These are phyloP conservation scores for Hsuehochloa calcarea DNA, from an alignment of 176 grass and related monocot species.

Conservation along the genomic window DNA sequence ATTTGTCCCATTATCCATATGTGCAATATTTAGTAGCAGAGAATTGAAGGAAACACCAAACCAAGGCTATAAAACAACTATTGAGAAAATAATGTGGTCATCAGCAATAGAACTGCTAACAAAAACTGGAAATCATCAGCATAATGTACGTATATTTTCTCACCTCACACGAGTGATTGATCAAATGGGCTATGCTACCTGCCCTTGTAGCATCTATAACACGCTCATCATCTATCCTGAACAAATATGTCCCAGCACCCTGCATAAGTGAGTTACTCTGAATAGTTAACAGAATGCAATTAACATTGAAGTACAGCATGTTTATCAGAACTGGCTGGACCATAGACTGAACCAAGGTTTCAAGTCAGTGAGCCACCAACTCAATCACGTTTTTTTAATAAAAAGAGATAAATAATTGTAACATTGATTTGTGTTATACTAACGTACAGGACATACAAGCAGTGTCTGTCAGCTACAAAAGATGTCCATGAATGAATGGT, in stretches of 20 bases:
- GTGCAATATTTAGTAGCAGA: not conserved
- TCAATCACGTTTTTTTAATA: not conserved
- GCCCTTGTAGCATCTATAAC: constrained; percentile 92
- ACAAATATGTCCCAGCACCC: constrained; percentile 99
- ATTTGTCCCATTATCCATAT: not conserved
- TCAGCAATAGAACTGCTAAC: constrained; percentile 13
- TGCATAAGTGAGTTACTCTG: constrained; percentile 40
- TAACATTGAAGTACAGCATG: constrained; percentile 13
- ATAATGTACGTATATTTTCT: constrained; percentile 35
- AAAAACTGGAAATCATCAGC: constrained; percentile 6
- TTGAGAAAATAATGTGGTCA: constrained; percentile 19
- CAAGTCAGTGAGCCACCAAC: not conserved
- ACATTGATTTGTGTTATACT: not conserved
- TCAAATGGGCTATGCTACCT: constrained; percentile 97
- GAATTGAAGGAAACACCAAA: constrained; percentile 16
- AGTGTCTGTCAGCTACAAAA: not conserved
- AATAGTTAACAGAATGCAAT: constrained; percentile 9
- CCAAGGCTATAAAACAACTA: constrained; percentile 7
- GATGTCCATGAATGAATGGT: not conserved
- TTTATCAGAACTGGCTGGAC: not conserved
- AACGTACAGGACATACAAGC: not conserved
- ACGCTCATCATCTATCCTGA: constrained; percentile 95
- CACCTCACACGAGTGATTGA: constrained; percentile 99
- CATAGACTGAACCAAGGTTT: not conserved
- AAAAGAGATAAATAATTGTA: not conserved